A percentile compares a stretch with the other conserved stretches of the same genome.
phyloP scores from a whole-genome alignment of 176 grass and related monocot genomes.

The Triticum urartu region DNA sequence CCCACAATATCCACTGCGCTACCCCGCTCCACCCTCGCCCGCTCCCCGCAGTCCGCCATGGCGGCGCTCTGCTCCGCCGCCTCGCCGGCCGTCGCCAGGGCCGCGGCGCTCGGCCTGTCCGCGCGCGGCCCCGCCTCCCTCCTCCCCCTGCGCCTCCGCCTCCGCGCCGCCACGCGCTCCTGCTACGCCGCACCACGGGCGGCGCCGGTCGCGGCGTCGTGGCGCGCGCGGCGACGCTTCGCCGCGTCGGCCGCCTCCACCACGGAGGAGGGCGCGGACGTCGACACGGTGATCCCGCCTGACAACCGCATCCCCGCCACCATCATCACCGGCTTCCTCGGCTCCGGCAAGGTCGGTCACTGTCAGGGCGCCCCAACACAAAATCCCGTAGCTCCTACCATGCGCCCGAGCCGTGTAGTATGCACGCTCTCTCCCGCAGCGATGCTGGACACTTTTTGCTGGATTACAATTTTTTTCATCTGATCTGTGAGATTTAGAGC shows the following conservation, averaged over 20 bases:
- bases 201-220: background rate
- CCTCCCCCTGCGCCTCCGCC: conserved; percentile 34
- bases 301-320: conserved; percentile 91
- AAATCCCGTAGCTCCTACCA: background rate
- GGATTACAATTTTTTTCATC: background rate
- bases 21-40: background rate
- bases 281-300: conserved; percentile 53
- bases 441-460: no score
- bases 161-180: conserved; percentile 11
- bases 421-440: background rate
- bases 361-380: background rate
- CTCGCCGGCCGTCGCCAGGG: conserved; percentile 34
- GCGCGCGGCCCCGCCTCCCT: conserved; percentile 31
- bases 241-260: conserved; percentile 51
- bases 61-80: conserved; percentile 51
- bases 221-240: conserved; percentile 46
- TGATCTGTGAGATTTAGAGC: background rate
- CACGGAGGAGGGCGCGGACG: conserved; percentile 38
- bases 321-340: conserved; percentile 95
- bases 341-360: conserved; percentile 76
- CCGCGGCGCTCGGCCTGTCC: conserved; percentile 42
- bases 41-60: conserved; percentile 11
- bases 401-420: background rate
- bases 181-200: conserved; percentile 22
- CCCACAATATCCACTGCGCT: conserved; percentile 28